Evolutionary conservation across 129 eudicot species (phyloP), one percentile per base, ranked within the genome.

Genomic region (Lactuca saligna): DNA sequence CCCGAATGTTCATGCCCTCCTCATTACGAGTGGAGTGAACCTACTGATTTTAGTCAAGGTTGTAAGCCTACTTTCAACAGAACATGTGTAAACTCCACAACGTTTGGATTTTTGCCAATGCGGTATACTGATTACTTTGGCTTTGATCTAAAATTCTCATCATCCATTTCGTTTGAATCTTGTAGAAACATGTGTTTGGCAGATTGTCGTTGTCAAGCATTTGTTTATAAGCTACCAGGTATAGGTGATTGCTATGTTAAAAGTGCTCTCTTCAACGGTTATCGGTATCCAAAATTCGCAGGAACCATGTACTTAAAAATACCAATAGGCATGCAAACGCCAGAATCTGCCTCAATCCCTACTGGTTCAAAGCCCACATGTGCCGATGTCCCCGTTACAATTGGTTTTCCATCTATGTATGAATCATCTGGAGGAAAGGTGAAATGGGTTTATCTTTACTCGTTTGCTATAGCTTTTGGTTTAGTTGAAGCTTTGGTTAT

Each of bases 1-100:
- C 74, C 73, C 8, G 66, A 7, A 44, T 86, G 91, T 48, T 44
- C 72, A 16, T 86, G 91, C 39, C 88, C 88, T 2, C 85, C 84
- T 16, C 79, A 77, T 35, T 78, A 54, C n/a, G 65, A 37, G n/a
- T 49, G 55, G 42, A 59, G 12, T 5, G 77, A 80, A 20, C 31
- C 68, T 17, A 75, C 41, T 49, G 88, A 86, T 58, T 74, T 76
- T 76, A 80, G 54, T 25, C 44, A 57, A 8, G 88, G 87, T 14
- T 82, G 88, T 74, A 77, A 77, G 55, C 49, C 88, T 0, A 65
- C 7, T 11, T 82, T 86, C 69, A 71, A 70, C 10, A 59, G 20
- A 41, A 77, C 65, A 2, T 38, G 64, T 17, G 55, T 44, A 11
- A 61, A 77, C 46, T 58, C 80, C 12, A 58, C 51, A 32, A 48